Percentiles rank a stretch among this genome's conserved stretches.
phyloP scores from a whole-genome alignment of 2,329 filamentous ascomycete genomes.

The Plectosphaerella cucumerina region DNA sequence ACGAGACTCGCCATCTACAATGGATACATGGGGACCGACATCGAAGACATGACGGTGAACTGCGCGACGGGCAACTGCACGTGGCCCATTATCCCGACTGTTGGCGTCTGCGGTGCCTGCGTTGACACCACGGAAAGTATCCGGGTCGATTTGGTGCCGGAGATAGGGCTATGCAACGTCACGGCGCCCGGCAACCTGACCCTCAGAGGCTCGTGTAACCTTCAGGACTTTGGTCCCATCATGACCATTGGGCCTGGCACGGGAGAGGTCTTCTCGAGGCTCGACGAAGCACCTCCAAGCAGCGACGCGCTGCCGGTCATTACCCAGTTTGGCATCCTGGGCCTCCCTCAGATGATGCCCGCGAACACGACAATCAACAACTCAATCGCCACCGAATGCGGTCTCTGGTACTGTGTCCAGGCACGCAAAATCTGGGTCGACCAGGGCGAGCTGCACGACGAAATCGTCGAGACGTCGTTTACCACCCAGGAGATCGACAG shows the following conservation, averaged over 20 bases:
- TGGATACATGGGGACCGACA: constrained; percentile 26
- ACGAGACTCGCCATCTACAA: constrained; percentile 33
- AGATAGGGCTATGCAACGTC: neutral
- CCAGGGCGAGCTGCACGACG: constrained; percentile 22
- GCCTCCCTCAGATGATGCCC: neutral
- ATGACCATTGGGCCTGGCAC: neutral
- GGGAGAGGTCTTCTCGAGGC: neutral
- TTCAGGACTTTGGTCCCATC: neutral
- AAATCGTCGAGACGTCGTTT: constrained; percentile 21
- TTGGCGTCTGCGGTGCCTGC: constrained; percentile 31
- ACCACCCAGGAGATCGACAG: neutral
- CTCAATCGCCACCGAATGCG: constrained; percentile 23
- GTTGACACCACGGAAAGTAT: constrained; percentile 7
- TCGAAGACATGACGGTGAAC: constrained; percentile 17
- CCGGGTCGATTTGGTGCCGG: neutral
- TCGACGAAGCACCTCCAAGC: neutral
- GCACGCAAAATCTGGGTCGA: constrained; percentile 21
- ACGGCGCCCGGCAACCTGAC: neutral
- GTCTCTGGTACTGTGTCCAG: constrained; percentile 32
- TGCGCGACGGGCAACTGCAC: constrained; percentile 29
- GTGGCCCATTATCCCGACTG: constrained; percentile 29
- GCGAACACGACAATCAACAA: constrained; percentile 5
- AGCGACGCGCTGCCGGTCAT: constrained; percentile 3
- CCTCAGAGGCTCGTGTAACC: neutral
- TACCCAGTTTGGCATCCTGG: constrained; percentile 1